Evolutionary conservation across 2,329 filamentous ascomycete genomes (phyloP).

Genomic region (Fusarium ambrosium): DNA sequence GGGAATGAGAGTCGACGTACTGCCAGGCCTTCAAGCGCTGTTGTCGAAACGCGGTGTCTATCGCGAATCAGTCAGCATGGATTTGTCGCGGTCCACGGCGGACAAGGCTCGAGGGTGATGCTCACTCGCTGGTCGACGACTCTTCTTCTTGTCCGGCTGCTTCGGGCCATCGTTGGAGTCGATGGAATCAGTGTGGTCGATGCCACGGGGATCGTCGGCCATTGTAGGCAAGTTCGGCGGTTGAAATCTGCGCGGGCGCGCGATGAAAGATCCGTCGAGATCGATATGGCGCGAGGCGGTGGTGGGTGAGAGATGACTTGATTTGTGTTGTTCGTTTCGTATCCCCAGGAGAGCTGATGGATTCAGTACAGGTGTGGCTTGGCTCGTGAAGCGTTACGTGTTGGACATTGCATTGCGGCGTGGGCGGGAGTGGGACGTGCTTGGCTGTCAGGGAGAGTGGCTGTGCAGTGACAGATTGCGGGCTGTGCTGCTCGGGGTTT

Average conservation of each 20-base stretch:
- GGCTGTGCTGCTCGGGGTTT: conserved; percentile 19
- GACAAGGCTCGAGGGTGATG: conserved; percentile 47
- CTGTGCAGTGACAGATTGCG: conserved; percentile 33
- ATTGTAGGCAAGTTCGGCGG: conserved; percentile 53
- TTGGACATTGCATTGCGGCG: conserved; percentile 14
- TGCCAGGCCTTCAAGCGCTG: conserved; percentile 99
- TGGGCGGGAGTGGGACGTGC: not conserved
- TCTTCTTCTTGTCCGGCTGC: conserved; percentile 84
- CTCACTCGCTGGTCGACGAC: conserved; percentile 88
- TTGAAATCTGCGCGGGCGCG: conserved; percentile 29
- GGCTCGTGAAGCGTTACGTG: conserved; percentile 44
- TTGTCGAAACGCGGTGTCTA: conserved; percentile 96
- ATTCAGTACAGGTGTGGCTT: conserved; percentile 29
- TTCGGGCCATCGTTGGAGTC: conserved; percentile 66
- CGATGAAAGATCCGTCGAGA: conserved; percentile 17
- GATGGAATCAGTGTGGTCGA: conserved; percentile 66
- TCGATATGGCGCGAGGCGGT: conserved; percentile 18
- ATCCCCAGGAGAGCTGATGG: conserved; percentile 26
- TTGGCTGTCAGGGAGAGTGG: conserved; percentile 25
- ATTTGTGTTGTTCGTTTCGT: conserved; percentile 14
- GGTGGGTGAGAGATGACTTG: conserved; percentile 11
- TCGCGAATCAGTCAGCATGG: conserved; percentile 36
- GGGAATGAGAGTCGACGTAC: conserved; percentile 64
- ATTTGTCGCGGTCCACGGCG: conserved; percentile 15
- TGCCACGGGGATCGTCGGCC: conserved; percentile 62